A percentile compares a stretch with the other conserved stretches of the same genome.
phyloP scores from a whole-genome alignment of 2,329 filamentous ascomycete genomes.

The Microcyclospora pomicola region DNA sequence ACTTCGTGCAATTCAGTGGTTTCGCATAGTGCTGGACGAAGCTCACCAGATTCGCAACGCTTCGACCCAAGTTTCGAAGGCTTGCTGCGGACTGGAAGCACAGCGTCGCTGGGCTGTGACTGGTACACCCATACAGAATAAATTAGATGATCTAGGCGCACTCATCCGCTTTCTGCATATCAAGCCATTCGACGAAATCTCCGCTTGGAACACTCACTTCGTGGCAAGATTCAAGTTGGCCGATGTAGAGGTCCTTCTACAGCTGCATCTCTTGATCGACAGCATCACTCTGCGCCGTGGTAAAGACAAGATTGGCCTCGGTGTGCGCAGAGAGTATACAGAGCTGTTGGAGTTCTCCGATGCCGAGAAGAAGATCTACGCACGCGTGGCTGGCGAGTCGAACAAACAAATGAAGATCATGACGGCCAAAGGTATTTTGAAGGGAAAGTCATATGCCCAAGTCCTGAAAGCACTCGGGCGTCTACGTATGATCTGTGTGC shows the following conservation, averaged over 20 bases:
- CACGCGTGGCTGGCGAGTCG: conserved; percentile 71
- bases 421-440: conserved; percentile 42
- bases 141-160: conserved; percentile 76
- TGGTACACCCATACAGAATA: conserved; percentile 89
- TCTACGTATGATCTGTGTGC: conserved; percentile 78
- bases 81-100: conserved; percentile 65
- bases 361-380: conserved; percentile 65
- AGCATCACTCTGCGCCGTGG: conserved; percentile 85
- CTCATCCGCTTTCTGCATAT: conserved; percentile 75
- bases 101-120: conserved; percentile 92
- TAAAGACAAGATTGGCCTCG: conserved; percentile 82
- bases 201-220: conserved; percentile 66
- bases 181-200: conserved; percentile 67
- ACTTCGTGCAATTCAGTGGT: conserved; percentile 72
- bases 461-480: conserved; percentile 85
- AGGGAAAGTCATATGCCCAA: conserved; percentile 78
- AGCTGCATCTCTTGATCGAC: conserved; percentile 77
- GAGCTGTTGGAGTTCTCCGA: conserved; percentile 61
- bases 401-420: conserved; percentile 67
- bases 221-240: conserved; percentile 75
- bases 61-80: conserved; percentile 67
- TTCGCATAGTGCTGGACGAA: conserved; percentile 85
- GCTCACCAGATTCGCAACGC: conserved; percentile 89
- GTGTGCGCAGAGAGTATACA: conserved; percentile 57
- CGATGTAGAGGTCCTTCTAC: conserved; percentile 69